Conservation (phyloP, 257 asterid species). For the Echium plantagineum region DNA sequence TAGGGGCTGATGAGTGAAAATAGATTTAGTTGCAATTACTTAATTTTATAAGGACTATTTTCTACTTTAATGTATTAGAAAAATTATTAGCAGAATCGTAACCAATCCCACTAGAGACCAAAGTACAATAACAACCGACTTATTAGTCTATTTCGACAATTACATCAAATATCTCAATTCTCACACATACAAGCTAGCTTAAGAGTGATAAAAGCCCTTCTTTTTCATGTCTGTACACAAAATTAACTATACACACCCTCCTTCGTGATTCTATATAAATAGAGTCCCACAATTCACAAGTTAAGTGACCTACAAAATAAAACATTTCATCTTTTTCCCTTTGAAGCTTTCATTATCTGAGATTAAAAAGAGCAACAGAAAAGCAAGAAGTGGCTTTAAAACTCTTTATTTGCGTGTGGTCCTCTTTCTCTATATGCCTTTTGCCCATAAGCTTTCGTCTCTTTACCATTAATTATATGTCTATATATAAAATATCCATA, state of each 20-base stretch:
- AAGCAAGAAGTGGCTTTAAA: conserved; percentile 7
- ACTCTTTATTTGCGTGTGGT: conserved; percentile 20
- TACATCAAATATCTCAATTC: too few relatives aligned
- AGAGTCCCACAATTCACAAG: conserved; percentile 12
- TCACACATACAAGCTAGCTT: conserved; percentile 4
- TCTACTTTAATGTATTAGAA: too few relatives aligned
- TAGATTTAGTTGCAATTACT: too few relatives aligned
- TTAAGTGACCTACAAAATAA: too few relatives aligned
- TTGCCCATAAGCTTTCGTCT: conserved; percentile 54
- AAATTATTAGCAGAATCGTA: too few relatives aligned
- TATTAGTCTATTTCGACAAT: too few relatives aligned
- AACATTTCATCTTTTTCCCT: too few relatives aligned
- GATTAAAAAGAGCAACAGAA: conserved; percentile 14
- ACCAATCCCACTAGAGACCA: too few relatives aligned
- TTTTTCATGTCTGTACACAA: neutral
- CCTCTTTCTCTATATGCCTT: conserved; percentile 24
- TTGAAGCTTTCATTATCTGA: neutral
- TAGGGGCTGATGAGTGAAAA: too few relatives aligned
- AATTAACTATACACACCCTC: too few relatives aligned
- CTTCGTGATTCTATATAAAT: neutral
- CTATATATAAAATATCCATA: conserved; percentile 16
- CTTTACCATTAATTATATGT: conserved; percentile 26
- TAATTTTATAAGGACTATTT: too few relatives aligned
- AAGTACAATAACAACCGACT: too few relatives aligned
- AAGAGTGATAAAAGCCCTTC: conserved; percentile 19